Evolutionary conservation across 2,329 filamentous ascomycete species (phyloP), one percentile per base, ranked within the genome.

Genomic region (Ophiostoma ips): DNA sequence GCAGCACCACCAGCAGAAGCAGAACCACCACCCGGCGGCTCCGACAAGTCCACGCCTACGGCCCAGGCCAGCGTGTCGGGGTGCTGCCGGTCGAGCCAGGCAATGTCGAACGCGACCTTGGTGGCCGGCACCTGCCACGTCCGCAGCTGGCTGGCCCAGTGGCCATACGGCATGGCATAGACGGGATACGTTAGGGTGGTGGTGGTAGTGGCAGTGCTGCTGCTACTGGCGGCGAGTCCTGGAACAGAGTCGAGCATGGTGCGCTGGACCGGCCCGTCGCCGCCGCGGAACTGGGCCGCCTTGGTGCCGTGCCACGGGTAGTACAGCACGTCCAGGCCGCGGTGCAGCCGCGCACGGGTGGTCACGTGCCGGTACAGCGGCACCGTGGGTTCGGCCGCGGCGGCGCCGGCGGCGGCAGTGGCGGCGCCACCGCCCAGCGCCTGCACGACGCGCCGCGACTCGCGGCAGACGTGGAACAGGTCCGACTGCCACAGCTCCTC

Each of bases 401-500:
- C 24, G 15, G 18, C n/a, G 16, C 3, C 12, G 35, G 21, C 1
- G 1, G 19, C 38, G 7, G 7, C 10, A 18, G 28, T 5, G 6
- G 8, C 28, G 2, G 11, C 6, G 1, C 30, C 30, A 11, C 43
- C 30, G 11, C 16, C 34, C 12, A 33, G 46, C 0, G 37, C 35
- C 43, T 51, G 46, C 12, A 54, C 55, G 3, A 53, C 46, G 1
- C 24, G 21, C 1, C 54, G 55, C 11, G 55, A 36, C n/a, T 57
- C 55, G 31, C 1, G 2, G 21, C 53, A 57, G 11, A 38, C 43
- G 7, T 54, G 37, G 18, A 55, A 57, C 12, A 57, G 40, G 38
- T 55, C 55, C 3, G 53, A 54, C n/a, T 50, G 50, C 55, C 53
- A 55, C 12, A 55, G 53, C 41, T 52, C 50, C 8, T 54, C 35